Evolutionary conservation across 164 flowering plant species (phyloP).

Genomic region (Amborella trichopoda): DNA sequence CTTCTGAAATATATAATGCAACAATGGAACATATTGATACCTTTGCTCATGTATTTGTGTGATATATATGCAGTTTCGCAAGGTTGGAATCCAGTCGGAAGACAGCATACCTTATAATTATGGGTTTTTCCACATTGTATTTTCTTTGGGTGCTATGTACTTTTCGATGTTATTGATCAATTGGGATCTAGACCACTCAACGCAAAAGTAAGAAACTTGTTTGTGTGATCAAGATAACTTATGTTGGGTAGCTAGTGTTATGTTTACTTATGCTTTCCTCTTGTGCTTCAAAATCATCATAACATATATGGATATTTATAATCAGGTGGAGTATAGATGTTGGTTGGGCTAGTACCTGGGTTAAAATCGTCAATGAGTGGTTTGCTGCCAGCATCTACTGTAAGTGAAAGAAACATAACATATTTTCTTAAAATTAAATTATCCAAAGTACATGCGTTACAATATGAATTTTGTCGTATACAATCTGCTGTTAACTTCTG

Average conservation of each 20-base stretch:
- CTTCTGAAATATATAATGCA: no score
- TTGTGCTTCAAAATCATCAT: no score
- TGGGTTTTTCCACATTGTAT: slow-evolving; percentile 76
- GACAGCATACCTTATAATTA: slow-evolving; percentile 78
- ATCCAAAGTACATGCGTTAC: no score
- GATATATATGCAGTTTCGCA: slow-evolving; percentile 51
- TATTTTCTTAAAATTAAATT: no score
- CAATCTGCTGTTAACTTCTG: no score
- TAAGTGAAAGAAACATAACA: no score
- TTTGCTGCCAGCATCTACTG: slow-evolving; percentile 77
- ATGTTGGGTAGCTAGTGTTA: no score
- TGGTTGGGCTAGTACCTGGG: slow-evolving; percentile 98
- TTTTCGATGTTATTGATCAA: slow-evolving; percentile 90
- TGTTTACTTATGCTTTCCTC: no score
- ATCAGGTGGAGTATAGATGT: slow-evolving; percentile 92
- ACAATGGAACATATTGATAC: no score
- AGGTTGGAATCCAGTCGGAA: slow-evolving; percentile 34
- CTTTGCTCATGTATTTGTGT: no score
- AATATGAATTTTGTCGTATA: no score
- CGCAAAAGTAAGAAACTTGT: slow-evolving; percentile 36
- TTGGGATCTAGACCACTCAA: slow-evolving; percentile 64
- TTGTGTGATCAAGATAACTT: no score
- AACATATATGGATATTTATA: not conserved
- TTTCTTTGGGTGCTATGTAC: slow-evolving; percentile 87
- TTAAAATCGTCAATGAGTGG: slow-evolving; percentile 87